phyloP scores from a whole-genome alignment of 805 yeast genomes.

The Schwanniomyces occidentalis region DNA sequence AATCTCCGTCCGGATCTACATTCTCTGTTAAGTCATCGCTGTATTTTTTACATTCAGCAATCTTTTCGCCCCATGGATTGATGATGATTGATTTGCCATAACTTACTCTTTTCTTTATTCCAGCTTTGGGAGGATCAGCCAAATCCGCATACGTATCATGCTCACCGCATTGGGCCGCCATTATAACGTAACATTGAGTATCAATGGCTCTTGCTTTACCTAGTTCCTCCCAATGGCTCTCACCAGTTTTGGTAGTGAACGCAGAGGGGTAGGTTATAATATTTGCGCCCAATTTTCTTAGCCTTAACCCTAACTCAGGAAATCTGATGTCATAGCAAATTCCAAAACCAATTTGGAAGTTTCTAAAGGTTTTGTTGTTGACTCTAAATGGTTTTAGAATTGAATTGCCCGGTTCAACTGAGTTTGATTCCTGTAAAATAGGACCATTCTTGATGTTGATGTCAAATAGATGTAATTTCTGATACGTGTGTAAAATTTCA shows the following conservation, averaged over 20 bases:
- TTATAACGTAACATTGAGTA: slow-evolving; percentile 79
- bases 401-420: slow-evolving; percentile 76
- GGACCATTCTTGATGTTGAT: slow-evolving; percentile 84
- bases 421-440: slow-evolving; percentile 68
- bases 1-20: slow-evolving; percentile 34
- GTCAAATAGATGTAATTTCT: slow-evolving; percentile 87
- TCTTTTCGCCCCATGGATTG: slow-evolving; percentile 88
- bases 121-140: slow-evolving; percentile 17
- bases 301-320: slow-evolving; percentile 71
- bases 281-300: slow-evolving; percentile 71
- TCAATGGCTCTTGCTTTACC: slow-evolving; percentile 87
- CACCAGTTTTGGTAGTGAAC: slow-evolving; percentile 88
- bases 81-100: slow-evolving; percentile 85
- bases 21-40: slow-evolving; percentile 21
- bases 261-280: slow-evolving; percentile 86
- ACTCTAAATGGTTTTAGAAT: slow-evolving; percentile 60
- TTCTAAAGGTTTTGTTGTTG: slow-evolving; percentile 5
- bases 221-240: slow-evolving; percentile 82
- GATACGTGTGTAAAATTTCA: slow-evolving; percentile 65
- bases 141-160: slow-evolving; percentile 56
- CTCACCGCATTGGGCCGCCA: slow-evolving; percentile 86
- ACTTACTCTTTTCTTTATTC: slow-evolving; percentile 54
- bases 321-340: slow-evolving; percentile 88
- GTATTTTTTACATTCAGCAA: slow-evolving; percentile 49
- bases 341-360: slow-evolving; percentile 58